Percentiles rank a stretch among this genome's conserved stretches.
Conservation (phyloP, 768 basidiomycete species). For the Cystofilobasidium capitatum region DNA sequence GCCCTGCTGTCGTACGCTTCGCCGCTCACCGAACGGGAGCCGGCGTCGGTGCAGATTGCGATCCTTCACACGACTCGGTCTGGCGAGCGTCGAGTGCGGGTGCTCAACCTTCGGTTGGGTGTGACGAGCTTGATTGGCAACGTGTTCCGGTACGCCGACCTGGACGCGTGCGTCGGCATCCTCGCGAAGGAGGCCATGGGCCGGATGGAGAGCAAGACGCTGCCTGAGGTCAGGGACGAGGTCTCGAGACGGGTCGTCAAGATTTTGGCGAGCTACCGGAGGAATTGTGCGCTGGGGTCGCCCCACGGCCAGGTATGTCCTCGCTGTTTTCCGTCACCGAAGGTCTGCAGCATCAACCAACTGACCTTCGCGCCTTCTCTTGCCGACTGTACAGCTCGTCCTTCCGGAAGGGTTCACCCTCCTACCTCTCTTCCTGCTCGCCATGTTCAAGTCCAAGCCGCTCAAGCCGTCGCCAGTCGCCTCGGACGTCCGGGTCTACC, state of each 20-base stretch:
- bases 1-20: conserved; percentile 55
- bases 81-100: conserved; percentile 74
- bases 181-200: conserved; percentile 51
- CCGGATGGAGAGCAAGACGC: conserved; percentile 42
- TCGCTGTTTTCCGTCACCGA: neutral
- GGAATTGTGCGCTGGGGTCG: conserved; percentile 73
- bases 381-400: conserved; percentile 54
- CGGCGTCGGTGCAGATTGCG: conserved; percentile 76
- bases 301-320: conserved; percentile 63
- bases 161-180: conserved; percentile 68
- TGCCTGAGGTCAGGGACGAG: conserved; percentile 69
- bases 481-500: conserved; percentile 85
- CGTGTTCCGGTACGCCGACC: conserved; percentile 82
- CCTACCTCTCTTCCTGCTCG: conserved; percentile 69
- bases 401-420: conserved; percentile 87
- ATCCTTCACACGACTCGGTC: conserved; percentile 68
- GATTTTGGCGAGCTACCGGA: conserved; percentile 74
- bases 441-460: conserved; percentile 77
- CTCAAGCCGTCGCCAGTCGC: conserved; percentile 64
- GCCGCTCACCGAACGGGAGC: conserved; percentile 56
- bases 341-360: neutral
- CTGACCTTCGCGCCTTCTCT: conserved; percentile 10
- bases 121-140: conserved; percentile 76
- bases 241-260: conserved; percentile 74
- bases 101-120: conserved; percentile 73